Base-by-base conservation (phyloP, 2,329 filamentous ascomycete genomes). In the Pseudocercospora cruenta region DNA sequence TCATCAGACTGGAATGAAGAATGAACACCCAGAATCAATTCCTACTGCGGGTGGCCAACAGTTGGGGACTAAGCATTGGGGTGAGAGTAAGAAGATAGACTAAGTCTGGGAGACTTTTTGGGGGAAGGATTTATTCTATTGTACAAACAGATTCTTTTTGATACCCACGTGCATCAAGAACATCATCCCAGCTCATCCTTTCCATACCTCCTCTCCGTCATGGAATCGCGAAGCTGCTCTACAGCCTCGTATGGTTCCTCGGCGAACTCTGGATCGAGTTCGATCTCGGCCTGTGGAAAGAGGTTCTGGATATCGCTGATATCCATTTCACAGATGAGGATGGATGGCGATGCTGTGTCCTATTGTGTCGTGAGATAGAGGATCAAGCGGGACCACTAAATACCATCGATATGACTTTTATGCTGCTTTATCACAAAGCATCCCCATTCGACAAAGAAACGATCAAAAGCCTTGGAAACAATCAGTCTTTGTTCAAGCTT, bases 1-100 rank as follows among this genome's bases (percentile, higher is more conserved):
- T 22, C 55, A 58, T 19, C 31, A 58, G 31, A n/a, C 55, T 1
- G n/a, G n/a, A 3, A 39, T 43, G 55, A 36, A 6, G 16, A 19
- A 19, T 4, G 55, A 58, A 9, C 16, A 75, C 62, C 51, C 49
- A 12, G 66, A 68, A 28, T 64, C 73, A 16, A 76, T 76, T 43
- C 74, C 74, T 9, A 74, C 69, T 9, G 74, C 74, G n/a, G 74
- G 74, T 21, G 74, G 72, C 22, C 63, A 74, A 65, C 67, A 66
- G 31, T 43, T 76, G 10, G 74, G 74, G 28, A 59, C 69, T 62
- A 71, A 72, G 60, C 72, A 75, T 60, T 74, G 73, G 74, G 74
- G 74, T 39, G 74, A 75, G 71, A 76, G 74, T 69, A 68, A 75
- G 65, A 70, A 57, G 28, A 55, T 31, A 55, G 53, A 31, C 9